Conservation (phyloP, 2,329 filamentous ascomycete species). For the Fusarium sp. region DNA sequence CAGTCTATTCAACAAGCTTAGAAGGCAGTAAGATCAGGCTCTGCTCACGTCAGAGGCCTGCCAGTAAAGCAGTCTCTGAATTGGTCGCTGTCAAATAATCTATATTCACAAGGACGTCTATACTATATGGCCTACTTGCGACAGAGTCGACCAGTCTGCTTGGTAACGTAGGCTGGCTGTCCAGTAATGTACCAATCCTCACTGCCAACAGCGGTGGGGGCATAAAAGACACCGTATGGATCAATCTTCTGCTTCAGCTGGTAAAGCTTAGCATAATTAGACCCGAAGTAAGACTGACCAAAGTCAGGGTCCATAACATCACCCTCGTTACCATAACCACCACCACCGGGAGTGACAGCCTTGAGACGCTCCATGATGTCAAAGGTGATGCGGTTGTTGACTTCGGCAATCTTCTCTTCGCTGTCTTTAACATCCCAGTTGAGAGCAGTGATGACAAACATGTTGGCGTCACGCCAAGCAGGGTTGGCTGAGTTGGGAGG, state of each 20-base stretch:
- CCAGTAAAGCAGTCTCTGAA: no score
- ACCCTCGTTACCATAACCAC: constrained; percentile 48
- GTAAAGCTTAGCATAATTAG: constrained; percentile 50
- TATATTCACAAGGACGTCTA: not conserved
- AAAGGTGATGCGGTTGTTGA: constrained; percentile 43
- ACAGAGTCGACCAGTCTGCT: constrained; percentile 31
- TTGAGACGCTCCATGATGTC: constrained; percentile 38
- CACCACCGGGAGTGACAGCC: constrained; percentile 39
- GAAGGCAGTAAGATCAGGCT: no score
- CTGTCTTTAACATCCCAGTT: constrained; percentile 35
- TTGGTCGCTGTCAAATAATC: not conserved
- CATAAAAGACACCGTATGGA: constrained; percentile 51
- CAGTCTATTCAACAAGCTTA: no score
- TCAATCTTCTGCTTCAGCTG: constrained; percentile 51
- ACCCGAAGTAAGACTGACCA: constrained; percentile 51
- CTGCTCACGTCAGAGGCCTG: no score
- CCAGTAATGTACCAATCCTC: constrained; percentile 49
- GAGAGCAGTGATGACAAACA: constrained; percentile 47
- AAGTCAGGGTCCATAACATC: constrained; percentile 52
- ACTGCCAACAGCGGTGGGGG: constrained; percentile 51
- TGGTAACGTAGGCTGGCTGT: constrained; percentile 26
- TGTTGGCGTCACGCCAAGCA: constrained; percentile 54
- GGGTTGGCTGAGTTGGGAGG: constrained; percentile 54
- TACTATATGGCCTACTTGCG: constrained; percentile 12
- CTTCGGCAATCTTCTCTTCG: constrained; percentile 29